Conservation (phyloP, 768 basidiomycete genomes). For the Thelephora ganbajun region DNA sequence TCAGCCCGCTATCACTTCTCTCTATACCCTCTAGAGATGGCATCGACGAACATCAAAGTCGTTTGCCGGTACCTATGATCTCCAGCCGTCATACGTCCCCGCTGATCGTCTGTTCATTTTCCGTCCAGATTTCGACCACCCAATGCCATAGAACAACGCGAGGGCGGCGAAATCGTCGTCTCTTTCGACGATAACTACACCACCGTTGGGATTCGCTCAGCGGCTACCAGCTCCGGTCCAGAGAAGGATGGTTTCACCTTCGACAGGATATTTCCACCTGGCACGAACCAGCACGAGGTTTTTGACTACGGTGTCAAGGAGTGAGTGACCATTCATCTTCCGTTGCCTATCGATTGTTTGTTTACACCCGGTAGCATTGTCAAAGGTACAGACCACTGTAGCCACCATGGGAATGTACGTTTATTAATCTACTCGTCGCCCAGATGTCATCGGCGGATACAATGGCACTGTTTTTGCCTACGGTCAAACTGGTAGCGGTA, state of each 20-base stretch:
- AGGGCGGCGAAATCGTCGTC: slow-evolving; percentile 84
- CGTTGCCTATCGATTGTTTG: background rate
- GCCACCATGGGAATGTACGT: background rate
- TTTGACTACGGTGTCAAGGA: slow-evolving; percentile 99
- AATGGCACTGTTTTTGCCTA: slow-evolving; percentile 92
- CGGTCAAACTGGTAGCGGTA: slow-evolving; percentile 80
- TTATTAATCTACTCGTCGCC: slow-evolving; percentile 2
- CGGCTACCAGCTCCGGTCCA: slow-evolving; percentile 58
- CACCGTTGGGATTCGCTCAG: slow-evolving; percentile 67
- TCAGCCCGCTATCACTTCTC: no score
- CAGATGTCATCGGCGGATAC: slow-evolving; percentile 97
- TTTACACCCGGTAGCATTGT: slow-evolving; percentile 48
- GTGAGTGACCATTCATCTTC: slow-evolving; percentile 31
- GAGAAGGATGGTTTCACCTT: slow-evolving; percentile 98
- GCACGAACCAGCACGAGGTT: slow-evolving; percentile 81
- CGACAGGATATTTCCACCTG: slow-evolving; percentile 91
- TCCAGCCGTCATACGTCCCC: background rate
- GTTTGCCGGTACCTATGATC: slow-evolving; percentile 69
- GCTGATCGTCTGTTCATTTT: background rate
- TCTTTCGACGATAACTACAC: slow-evolving; percentile 78
- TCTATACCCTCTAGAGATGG: slow-evolving; percentile 30
- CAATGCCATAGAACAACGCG: slow-evolving; percentile 80
- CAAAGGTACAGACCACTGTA: slow-evolving; percentile 41
- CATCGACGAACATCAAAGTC: slow-evolving; percentile 89
- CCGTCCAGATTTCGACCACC: slow-evolving; percentile 80